Evolutionary conservation across 1,284 basidiomycete genomes (phyloP).

Genomic region (Ganoderma leucocontextum): DNA sequence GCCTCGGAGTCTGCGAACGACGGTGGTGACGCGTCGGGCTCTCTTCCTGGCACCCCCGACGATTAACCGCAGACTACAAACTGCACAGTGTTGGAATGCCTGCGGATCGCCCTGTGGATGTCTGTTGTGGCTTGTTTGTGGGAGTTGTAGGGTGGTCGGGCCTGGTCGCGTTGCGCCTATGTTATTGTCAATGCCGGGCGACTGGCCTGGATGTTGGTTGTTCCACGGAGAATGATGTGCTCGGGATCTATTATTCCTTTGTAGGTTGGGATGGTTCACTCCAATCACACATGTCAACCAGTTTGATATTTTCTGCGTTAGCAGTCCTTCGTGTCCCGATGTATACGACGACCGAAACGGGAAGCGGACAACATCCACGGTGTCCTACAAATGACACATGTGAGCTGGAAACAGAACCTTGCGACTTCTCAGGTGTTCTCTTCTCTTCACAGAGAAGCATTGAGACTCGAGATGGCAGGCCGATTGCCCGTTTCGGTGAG

Average conservation of each 20-base stretch:
- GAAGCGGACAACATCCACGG: no score
- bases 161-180: background rate
- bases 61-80: background rate
- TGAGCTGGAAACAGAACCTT: background rate
- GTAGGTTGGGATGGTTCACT: background rate
- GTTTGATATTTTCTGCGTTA: background rate
- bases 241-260: background rate
- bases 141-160: background rate
- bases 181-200: background rate
- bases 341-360: background rate
- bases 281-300: background rate
- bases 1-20: conserved; percentile 15
- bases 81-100: background rate
- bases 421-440: background rate
- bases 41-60: background rate
- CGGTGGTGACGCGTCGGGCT: background rate
- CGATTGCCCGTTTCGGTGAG: background rate
- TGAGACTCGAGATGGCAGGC: background rate
- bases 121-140: background rate
- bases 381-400: background rate
- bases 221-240: background rate
- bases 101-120: background rate
- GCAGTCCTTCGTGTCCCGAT: background rate
- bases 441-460: no score
- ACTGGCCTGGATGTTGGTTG: background rate